phyloP scores from a whole-genome alignment of 345 rosid genomes.

The Citrus inodora region DNA sequence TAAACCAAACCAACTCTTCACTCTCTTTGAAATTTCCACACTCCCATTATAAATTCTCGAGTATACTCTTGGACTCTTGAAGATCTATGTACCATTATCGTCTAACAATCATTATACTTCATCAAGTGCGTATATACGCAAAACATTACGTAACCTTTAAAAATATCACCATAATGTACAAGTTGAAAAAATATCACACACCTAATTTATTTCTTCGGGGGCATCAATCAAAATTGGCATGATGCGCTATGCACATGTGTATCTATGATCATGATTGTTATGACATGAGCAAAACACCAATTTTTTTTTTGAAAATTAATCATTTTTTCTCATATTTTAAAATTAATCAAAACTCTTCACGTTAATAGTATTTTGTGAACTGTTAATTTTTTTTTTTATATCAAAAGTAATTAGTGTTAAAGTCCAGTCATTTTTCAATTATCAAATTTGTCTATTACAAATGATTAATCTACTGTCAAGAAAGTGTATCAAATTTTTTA shows the following conservation, averaged over 20 bases:
- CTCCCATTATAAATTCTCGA: not conserved
- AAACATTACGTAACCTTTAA: constrained; percentile 3
- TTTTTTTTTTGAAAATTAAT: not conserved
- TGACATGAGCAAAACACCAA: not conserved
- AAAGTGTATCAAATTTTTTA: not conserved
- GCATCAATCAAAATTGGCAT: constrained; percentile 23
- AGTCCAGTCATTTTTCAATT: too few relatives aligned
- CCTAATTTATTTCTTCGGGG: not conserved
- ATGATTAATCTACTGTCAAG: too few relatives aligned
- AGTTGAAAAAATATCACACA: constrained; percentile 20
- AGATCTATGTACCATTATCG: not conserved
- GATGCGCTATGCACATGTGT: not conserved
- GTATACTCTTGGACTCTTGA: not conserved
- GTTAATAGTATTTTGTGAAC: too few relatives aligned
- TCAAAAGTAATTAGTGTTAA: too few relatives aligned
- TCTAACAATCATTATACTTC: not conserved
- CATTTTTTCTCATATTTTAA: too few relatives aligned
- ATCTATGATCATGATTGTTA: not conserved
- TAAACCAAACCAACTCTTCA: not conserved
- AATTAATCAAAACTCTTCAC: not conserved
- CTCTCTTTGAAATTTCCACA: not conserved
- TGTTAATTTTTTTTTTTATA: not conserved
- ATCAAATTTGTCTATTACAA: too few relatives aligned
- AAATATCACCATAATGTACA: constrained; percentile 19
- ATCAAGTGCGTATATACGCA: constrained; percentile 15